Conservation (phyloP, 108 stramenopile species). For the Seminavis robusta region DNA sequence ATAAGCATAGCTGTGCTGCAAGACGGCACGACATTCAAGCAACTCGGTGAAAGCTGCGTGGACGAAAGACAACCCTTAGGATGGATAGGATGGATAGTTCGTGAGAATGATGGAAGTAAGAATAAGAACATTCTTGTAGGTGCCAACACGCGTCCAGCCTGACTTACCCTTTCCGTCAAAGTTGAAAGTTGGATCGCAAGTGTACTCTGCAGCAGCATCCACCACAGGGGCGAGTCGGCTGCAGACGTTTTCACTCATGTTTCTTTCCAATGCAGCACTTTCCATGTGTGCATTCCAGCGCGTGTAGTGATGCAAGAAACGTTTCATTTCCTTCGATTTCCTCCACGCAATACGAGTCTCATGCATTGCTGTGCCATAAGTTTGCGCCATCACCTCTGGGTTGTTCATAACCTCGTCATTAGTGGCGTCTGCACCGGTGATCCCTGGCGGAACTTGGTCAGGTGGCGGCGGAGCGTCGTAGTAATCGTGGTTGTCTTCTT, state of each 20-base stretch:
- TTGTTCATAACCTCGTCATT: slow-evolving; percentile 2
- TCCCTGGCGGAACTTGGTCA: neutral
- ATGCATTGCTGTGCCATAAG: slow-evolving; percentile 51
- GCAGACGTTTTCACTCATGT: slow-evolving; percentile 44
- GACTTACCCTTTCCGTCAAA: slow-evolving; percentile 39
- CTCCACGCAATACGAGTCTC: slow-evolving; percentile 23
- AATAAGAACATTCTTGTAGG: neutral
- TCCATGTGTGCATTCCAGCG: slow-evolving; percentile 49
- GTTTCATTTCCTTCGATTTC: slow-evolving; percentile 31
- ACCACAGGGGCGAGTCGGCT: slow-evolving; percentile 42
- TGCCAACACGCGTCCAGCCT: neutral
- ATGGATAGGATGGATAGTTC: too few relatives aligned
- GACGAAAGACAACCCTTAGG: slow-evolving; percentile 36
- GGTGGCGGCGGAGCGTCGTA: slow-evolving; percentile 5
- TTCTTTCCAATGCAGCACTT: slow-evolving; percentile 39
- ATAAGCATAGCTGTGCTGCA: slow-evolving; percentile 54
- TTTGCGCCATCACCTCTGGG: neutral
- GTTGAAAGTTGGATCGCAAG: slow-evolving; percentile 32
- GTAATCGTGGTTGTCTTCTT: slow-evolving; percentile 19
- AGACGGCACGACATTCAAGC: slow-evolving; percentile 42
- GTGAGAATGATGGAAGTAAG: neutral
- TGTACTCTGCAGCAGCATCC: slow-evolving; percentile 39
- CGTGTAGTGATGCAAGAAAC: slow-evolving; percentile 56
- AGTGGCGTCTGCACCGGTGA: neutral
- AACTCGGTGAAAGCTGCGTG: slow-evolving; percentile 56